Conservation (phyloP, 257 asterid genomes). For the Henckelia pumila region DNA sequence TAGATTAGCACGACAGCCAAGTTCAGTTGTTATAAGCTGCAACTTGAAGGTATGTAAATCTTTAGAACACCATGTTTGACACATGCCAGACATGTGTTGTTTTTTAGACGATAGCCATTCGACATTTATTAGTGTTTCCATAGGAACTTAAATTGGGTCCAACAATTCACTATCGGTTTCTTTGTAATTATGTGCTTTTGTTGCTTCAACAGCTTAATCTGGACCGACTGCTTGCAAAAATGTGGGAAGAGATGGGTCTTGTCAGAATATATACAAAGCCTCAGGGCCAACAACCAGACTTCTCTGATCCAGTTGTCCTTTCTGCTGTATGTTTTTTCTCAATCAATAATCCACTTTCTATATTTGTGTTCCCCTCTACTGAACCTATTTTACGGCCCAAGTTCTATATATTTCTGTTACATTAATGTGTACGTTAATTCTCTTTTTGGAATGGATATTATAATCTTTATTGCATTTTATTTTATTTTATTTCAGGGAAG, state of each 20-base stretch:
- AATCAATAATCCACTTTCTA: conserved; percentile 13
- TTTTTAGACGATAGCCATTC: neutral
- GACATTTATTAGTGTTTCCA: conserved; percentile 5
- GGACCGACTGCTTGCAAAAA: conserved; percentile 74
- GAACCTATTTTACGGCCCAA: conserved; percentile 1
- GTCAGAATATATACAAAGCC: conserved; percentile 95
- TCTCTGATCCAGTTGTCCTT: conserved; percentile 92
- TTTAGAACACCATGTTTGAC: neutral
- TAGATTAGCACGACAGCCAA: conserved; percentile 89
- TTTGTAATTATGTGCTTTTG: conserved; percentile 25
- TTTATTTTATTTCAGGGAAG: conserved; percentile 67
- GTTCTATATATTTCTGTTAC: neutral
- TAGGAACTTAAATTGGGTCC: conserved; percentile 2
- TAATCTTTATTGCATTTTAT: neutral
- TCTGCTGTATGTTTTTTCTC: conserved; percentile 70
- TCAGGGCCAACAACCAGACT: conserved; percentile 99
- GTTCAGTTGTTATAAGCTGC: conserved; percentile 92
- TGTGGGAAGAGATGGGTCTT: conserved; percentile 95
- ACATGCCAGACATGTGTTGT: neutral
- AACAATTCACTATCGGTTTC: neutral
- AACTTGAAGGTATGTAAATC: conserved; percentile 57
- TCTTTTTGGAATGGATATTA: neutral
- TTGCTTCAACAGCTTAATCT: conserved; percentile 66
- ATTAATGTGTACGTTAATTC: neutral
- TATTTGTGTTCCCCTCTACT: neutral